Evolutionary conservation across 768 basidiomycete species (phyloP).

Genomic region (Leccinum broughii): DNA sequence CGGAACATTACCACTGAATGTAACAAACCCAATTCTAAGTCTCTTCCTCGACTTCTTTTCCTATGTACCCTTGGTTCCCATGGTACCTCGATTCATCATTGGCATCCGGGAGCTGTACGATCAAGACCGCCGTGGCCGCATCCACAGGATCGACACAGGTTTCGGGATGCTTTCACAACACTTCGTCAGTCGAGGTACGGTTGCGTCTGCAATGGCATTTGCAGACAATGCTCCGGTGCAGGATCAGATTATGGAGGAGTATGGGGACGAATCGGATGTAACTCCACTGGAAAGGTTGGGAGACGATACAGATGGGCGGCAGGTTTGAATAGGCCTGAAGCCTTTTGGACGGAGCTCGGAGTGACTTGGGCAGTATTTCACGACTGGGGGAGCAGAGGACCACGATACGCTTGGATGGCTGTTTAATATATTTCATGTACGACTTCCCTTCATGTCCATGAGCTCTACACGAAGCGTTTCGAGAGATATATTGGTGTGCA

Average conservation of each 20-base stretch:
- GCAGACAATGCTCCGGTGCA: background rate
- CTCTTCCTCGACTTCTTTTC: background rate
- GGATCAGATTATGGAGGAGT: background rate
- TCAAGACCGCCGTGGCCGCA: background rate
- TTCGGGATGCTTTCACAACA: background rate
- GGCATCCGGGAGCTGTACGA: background rate
- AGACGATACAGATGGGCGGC: background rate
- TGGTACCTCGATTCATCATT: background rate
- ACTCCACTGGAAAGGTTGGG: background rate
- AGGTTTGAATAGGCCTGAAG: background rate
- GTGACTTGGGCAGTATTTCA: too few relatives aligned
- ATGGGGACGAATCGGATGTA: background rate
- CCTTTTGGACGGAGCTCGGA: too few relatives aligned
- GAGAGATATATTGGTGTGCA: too few relatives aligned
- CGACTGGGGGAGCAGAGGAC: too few relatives aligned
- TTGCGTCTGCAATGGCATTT: background rate
- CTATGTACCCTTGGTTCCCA: background rate
- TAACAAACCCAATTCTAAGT: background rate
- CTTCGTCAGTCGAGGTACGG: background rate
- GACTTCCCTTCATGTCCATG: too few relatives aligned
- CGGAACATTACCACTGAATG: too few relatives aligned
- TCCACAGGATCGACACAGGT: background rate
- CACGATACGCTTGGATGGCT: too few relatives aligned
- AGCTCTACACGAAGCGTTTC: too few relatives aligned
- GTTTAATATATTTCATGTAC: too few relatives aligned